Evolutionary conservation across 306 rosid species (phyloP).

Genomic region (Lathyrus aphaca): DNA sequence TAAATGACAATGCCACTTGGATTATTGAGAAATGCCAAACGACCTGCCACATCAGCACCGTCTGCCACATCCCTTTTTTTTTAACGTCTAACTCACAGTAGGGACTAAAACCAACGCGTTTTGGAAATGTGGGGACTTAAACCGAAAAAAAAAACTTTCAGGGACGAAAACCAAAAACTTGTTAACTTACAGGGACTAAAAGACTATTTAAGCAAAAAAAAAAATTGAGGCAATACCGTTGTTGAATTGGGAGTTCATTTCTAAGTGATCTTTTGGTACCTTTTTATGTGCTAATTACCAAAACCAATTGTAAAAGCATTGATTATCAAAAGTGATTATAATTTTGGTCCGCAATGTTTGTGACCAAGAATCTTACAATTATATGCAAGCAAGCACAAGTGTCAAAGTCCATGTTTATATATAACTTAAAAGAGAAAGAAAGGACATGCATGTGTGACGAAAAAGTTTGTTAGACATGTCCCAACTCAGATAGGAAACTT

Average conservation of each 20-base stretch:
- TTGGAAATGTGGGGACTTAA: too few relatives aligned
- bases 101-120: too few relatives aligned
- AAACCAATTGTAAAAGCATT: constrained; percentile 23
- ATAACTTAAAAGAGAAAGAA: constrained; percentile 35
- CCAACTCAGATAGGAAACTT: constrained; percentile 50
- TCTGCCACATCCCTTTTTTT: too few relatives aligned
- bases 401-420: constrained; percentile 35
- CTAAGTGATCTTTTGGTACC: not conserved
- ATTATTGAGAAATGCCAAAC: too few relatives aligned
- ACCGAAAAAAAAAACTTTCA: too few relatives aligned
- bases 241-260: not conserved
- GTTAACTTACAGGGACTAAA: too few relatives aligned
- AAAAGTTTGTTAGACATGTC: constrained; percentile 57
- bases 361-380: constrained; percentile 36
- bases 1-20: too few relatives aligned
- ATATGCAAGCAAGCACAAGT: constrained; percentile 29
- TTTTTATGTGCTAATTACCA: constrained; percentile 17
- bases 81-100: too few relatives aligned
- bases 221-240: not conserved
- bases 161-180: too few relatives aligned
- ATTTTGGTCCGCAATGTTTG: constrained; percentile 31
- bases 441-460: constrained; percentile 49
- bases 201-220: too few relatives aligned
- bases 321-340: constrained; percentile 7
- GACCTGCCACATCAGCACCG: too few relatives aligned